Evolutionary conservation across 192 early-diverging fungal species (phyloP).

Genomic region (Coemansia sp.): DNA sequence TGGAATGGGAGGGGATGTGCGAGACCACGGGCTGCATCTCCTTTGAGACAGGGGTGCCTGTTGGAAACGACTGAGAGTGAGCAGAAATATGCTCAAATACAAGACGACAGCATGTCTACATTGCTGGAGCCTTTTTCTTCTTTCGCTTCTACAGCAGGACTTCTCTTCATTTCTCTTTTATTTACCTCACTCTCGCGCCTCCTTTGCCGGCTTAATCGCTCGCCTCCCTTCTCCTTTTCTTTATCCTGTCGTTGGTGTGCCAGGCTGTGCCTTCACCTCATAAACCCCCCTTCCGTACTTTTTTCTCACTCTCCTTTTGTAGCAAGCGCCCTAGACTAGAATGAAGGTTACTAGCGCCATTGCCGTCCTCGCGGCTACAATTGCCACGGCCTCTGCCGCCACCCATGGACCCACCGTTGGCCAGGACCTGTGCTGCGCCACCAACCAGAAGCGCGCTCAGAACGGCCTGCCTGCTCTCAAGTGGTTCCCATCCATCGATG

Average conservation of each 20-base stretch:
- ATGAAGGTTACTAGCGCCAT: conserved; percentile 41
- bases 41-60: not conserved
- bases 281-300: not conserved
- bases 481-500: conserved; percentile 32
- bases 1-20: not conserved
- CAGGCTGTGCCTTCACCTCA: conserved; percentile 39
- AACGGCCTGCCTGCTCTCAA: conserved; percentile 14
- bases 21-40: conserved; percentile 4
- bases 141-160: conserved; percentile 8
- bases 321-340: conserved; percentile 1
- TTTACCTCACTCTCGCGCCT: not conserved
- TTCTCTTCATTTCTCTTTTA: conserved; percentile 4
- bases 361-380: conserved; percentile 17
- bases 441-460: conserved; percentile 32
- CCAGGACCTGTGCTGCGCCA: conserved; percentile 47
- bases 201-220: not conserved
- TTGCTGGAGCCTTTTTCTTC: not conserved
- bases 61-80: not conserved
- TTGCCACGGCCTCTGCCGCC: conserved; percentile 14
- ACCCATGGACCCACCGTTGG: conserved; percentile 17
- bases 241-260: conserved; percentile 10
- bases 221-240: not conserved
- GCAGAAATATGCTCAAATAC: conserved; percentile 1
- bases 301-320: not conserved
- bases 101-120: not conserved